phyloP scores from a whole-genome alignment of 2,329 filamentous ascomycete genomes.

The Aspergillus floridensis region DNA sequence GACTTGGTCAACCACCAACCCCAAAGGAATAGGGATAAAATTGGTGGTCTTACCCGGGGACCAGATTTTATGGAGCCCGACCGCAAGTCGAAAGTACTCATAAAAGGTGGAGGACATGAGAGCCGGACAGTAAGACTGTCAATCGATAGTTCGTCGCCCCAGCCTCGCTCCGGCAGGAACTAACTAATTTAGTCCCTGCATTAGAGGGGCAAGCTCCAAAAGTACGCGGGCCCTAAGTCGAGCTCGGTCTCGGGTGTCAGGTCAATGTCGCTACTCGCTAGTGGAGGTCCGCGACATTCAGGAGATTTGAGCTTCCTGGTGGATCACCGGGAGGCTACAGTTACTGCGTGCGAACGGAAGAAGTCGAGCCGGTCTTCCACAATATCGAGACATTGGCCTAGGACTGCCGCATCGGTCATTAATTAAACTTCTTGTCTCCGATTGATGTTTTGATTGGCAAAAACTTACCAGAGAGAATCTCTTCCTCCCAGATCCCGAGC shows the following conservation, averaged over 20 bases:
- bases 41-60: neutral
- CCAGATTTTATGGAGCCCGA: neutral
- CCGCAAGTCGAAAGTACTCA: neutral
- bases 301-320: conserved; percentile 1
- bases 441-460: neutral
- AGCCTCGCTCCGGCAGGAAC: conserved; percentile 3
- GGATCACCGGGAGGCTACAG: conserved; percentile 27
- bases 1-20: neutral
- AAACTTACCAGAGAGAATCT: conserved; percentile 75
- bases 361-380: conserved; percentile 42
- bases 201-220: conserved; percentile 7
- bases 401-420: conserved; percentile 37
- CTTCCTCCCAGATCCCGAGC: conserved; percentile 93
- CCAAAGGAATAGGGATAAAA: no score
- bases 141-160: conserved; percentile 16
- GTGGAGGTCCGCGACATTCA: neutral
- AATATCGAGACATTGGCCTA: conserved; percentile 54
- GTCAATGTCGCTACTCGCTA: neutral
- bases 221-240: conserved; percentile 11
- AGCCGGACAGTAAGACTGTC: conserved; percentile 5
- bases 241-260: neutral
- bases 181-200: conserved; percentile 16
- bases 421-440: neutral
- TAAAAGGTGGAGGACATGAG: neutral
- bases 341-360: conserved; percentile 19